Evolutionary conservation across 1,139 yeast genomes (phyloP).

Genomic region (Entelexis sorbosivorans): DNA sequence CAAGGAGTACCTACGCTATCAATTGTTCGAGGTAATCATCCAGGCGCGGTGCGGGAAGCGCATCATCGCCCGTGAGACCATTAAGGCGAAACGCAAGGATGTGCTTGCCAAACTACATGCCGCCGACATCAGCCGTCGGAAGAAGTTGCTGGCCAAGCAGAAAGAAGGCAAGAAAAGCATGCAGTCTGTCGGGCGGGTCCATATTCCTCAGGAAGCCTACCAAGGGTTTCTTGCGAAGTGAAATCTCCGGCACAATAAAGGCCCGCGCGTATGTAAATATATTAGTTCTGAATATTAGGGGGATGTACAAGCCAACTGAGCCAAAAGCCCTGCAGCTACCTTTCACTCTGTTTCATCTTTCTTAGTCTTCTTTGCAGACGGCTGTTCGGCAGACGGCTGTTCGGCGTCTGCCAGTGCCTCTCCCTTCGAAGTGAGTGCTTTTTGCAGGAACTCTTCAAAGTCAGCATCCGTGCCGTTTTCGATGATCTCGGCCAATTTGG

Average conservation of each 20-base stretch:
- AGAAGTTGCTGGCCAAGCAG: constrained; percentile 76
- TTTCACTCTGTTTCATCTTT: not conserved
- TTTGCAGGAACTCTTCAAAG: constrained; percentile 53
- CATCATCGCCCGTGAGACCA: constrained; percentile 82
- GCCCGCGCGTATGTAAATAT: too few relatives aligned
- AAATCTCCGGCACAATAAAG: too few relatives aligned
- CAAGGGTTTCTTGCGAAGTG: constrained; percentile 32
- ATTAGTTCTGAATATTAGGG: not conserved
- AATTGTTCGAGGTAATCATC: constrained; percentile 82
- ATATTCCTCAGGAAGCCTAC: constrained; percentile 71
- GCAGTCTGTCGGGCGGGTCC: constrained; percentile 69
- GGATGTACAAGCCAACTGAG: not conserved
- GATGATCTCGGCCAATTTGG: constrained; percentile 57
- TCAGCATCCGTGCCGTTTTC: constrained; percentile 69
- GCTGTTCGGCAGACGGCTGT: too few relatives aligned
- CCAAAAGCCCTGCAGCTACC: not conserved
- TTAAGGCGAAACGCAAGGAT: constrained; percentile 86
- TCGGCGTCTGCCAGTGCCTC: not conserved
- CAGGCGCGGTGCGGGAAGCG: constrained; percentile 82
- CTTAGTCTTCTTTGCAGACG: not conserved
- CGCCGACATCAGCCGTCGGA: constrained; percentile 80
- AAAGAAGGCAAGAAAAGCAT: constrained; percentile 86
- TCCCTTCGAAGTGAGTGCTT: constrained; percentile 38
- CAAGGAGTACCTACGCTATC: constrained; percentile 66
- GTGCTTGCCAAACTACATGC: constrained; percentile 89